These are phyloP conservation scores for Lathyrus sativus DNA, from an alignment of 306 rosid species.

Conservation along the genomic window DNA sequence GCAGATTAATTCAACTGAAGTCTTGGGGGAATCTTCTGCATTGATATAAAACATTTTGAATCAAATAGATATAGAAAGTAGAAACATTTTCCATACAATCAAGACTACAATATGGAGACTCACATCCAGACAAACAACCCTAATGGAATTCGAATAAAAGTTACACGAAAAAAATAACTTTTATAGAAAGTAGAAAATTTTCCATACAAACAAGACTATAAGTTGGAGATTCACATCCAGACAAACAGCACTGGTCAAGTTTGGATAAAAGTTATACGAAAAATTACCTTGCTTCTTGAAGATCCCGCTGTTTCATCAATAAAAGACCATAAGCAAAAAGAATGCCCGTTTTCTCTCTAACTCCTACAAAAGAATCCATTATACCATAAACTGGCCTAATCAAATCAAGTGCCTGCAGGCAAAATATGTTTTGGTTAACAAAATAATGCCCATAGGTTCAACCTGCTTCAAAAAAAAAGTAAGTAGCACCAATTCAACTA, in stretches of 20 bases:
- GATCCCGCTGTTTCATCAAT: slow-evolving; percentile 90
- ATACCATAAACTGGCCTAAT: slow-evolving; percentile 84
- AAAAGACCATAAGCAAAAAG: slow-evolving; percentile 92
- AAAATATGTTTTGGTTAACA: slow-evolving; percentile 40
- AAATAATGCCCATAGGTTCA: slow-evolving; percentile 14
- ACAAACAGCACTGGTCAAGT: not conserved
- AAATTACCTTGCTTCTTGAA: slow-evolving; percentile 89
- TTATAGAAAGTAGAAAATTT: not conserved
- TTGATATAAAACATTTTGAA: not conserved
- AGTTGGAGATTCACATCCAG: not conserved
- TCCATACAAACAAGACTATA: not conserved
- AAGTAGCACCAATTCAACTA: slow-evolving; percentile 27
- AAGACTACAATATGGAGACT: slow-evolving; percentile 10
- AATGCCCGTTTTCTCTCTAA: slow-evolving; percentile 92
- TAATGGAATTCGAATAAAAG: slow-evolving; percentile 14
- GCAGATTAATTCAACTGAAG: slow-evolving; percentile 13
- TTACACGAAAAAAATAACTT: not conserved
- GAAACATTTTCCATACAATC: not conserved
- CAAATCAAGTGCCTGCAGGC: slow-evolving; percentile 89
- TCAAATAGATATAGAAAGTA: slow-evolving; percentile 15
- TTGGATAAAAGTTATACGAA: slow-evolving; percentile 24
- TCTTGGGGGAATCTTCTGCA: slow-evolving; percentile 20
- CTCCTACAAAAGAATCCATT: slow-evolving; percentile 98
- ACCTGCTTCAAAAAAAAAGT: slow-evolving; percentile 16
- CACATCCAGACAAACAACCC: not conserved